A percentile compares a stretch with the other conserved stretches of the same genome.
These are phyloP conservation scores for Fermentozyma sake DNA, from an alignment of 1,139 yeast species.

Conservation along the genomic window DNA sequence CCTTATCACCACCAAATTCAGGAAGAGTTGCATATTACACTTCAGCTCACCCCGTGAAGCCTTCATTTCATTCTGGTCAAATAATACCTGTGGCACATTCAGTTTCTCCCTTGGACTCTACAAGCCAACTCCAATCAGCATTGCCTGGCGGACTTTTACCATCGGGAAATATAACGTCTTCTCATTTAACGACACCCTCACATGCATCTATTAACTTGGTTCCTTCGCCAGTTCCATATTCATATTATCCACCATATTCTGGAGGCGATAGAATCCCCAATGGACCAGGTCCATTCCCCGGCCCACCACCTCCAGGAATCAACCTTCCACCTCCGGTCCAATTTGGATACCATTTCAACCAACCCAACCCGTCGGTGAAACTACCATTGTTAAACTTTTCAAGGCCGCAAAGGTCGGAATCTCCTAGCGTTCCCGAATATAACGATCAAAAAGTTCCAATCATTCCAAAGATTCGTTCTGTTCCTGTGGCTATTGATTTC, in stretches of 20 bases:
- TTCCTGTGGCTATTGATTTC: constrained; percentile 25
- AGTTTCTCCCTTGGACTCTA: too few relatives aligned
- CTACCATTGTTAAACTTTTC: too few relatives aligned
- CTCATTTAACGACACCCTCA: constrained; percentile 1
- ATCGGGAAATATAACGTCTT: constrained; percentile 1
- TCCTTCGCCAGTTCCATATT: constrained; percentile 3
- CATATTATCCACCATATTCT: constrained; percentile 37
- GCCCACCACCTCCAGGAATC: constrained; percentile 33
- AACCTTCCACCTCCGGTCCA: neutral
- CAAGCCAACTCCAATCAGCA: too few relatives aligned
- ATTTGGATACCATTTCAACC: neutral
- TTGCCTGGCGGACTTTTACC: neutral
- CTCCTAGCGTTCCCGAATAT: too few relatives aligned
- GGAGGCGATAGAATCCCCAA: constrained; percentile 39
- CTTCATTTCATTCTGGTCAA: too few relatives aligned
- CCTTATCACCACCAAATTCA: constrained; percentile 2
- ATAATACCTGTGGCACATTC: too few relatives aligned
- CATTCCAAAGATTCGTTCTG: too few relatives aligned
- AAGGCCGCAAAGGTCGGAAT: too few relatives aligned
- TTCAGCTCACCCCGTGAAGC: too few relatives aligned
- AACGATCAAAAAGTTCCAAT: too few relatives aligned
- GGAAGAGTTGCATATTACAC: too few relatives aligned
- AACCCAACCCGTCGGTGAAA: too few relatives aligned
- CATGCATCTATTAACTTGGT: neutral
- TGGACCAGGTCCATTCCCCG: constrained; percentile 46